A percentile compares a stretch with the other conserved stretches of the same genome.
Evolutionary conservation across 2,329 filamentous ascomycete genomes (phyloP).

Genomic region (Fonsecaea monophora): DNA sequence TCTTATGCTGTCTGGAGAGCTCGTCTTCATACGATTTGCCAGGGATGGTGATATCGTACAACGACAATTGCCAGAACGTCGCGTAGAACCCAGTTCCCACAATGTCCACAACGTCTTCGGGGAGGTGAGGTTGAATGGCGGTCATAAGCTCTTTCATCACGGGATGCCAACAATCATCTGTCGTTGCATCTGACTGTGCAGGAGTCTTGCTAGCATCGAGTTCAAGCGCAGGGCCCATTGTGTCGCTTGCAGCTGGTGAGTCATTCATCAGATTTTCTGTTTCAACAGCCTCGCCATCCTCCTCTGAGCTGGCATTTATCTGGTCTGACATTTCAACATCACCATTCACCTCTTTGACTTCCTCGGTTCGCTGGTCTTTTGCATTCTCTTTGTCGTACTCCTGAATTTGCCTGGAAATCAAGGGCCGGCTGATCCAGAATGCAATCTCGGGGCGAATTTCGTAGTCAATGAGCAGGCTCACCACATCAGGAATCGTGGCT

Average conservation of each 20-base stretch:
- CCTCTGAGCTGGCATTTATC: constrained; percentile 37
- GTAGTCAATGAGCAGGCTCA: constrained; percentile 76
- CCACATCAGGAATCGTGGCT: constrained; percentile 74
- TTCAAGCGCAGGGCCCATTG: constrained; percentile 26
- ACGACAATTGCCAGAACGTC: constrained; percentile 88
- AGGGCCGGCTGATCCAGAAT: constrained; percentile 80
- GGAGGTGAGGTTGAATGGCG: constrained; percentile 67
- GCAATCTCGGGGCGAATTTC: constrained; percentile 81
- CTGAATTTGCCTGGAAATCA: constrained; percentile 70
- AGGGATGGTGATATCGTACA: constrained; percentile 80
- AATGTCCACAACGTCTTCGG: constrained; percentile 69
- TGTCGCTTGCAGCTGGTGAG: constrained; percentile 25
- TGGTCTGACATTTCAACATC: constrained; percentile 43
- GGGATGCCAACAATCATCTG: constrained; percentile 65
- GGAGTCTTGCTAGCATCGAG: constrained; percentile 38
- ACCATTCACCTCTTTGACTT: constrained; percentile 40
- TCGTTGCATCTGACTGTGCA: constrained; percentile 45
- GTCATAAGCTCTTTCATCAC: constrained; percentile 77
- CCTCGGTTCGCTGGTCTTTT: constrained; percentile 42
- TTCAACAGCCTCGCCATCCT: constrained; percentile 48
- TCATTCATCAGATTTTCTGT: constrained; percentile 46
- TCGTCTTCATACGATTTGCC: constrained; percentile 79
- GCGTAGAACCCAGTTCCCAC: constrained; percentile 83
- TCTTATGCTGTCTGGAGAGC: constrained; percentile 70
- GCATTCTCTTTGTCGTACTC: constrained; percentile 48